Percentiles rank a stretch among this genome's conserved stretches.
Evolutionary conservation across 148 eudicot genomes (phyloP).

Genomic region (Hydrangea macrophylla): DNA sequence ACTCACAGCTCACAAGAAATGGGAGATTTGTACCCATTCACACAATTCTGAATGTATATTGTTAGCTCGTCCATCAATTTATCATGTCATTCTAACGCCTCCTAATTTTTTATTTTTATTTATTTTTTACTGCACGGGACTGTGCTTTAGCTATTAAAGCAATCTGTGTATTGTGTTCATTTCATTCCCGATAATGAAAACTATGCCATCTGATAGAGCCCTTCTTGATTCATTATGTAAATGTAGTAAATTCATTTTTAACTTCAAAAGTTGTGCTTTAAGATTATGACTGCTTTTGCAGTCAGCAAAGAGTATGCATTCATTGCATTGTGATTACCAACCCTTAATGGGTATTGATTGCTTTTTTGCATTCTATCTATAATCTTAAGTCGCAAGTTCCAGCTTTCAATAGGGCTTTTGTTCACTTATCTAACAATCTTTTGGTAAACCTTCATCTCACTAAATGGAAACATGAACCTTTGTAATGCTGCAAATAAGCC

Average conservation of each 20-base stretch:
- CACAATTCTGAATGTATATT: neutral
- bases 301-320: too few relatives aligned
- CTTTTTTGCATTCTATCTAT: neutral
- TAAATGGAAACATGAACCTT: neutral
- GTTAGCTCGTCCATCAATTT: too few relatives aligned
- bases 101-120: neutral
- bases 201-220: neutral
- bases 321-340: too few relatives aligned
- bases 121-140: neutral
- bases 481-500: neutral
- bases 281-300: neutral
- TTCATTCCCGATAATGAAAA: neutral
- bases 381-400: neutral
- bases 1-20: too few relatives aligned
- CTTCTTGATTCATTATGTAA: neutral
- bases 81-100: neutral
- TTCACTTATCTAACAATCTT: neutral
- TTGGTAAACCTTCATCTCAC: neutral
- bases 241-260: neutral
- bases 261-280: neutral
- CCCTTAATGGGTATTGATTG: neutral
- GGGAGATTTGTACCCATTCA: neutral
- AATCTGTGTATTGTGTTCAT: neutral
- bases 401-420: neutral
- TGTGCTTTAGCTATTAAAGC: neutral